Evolutionary conservation across 179 eudicot species (phyloP), one percentile per base, ranked within the genome.

Genomic region (Drosera spatulata): DNA sequence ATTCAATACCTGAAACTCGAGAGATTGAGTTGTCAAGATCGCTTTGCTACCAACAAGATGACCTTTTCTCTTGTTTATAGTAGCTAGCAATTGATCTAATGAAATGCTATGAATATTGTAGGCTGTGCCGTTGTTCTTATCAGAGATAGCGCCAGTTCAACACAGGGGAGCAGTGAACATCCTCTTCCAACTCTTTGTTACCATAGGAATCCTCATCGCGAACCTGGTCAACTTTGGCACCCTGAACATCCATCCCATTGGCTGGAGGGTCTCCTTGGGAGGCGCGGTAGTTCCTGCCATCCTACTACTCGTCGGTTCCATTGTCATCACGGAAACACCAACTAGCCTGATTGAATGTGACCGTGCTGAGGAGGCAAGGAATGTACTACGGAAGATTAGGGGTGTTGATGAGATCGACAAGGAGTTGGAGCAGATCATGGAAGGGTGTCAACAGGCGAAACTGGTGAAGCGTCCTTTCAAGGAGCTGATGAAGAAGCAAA

Each of bases 51-150:
- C 15, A 52, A 40, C 3, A 43, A 10, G 42, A 56, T 43, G 45
- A 4, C 13, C n/a, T 56, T 41, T 56, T 6, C 7, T 8, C 6
- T 39, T 11, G 46, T 22, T 22, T 22, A 22, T 22, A 41, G 9
- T 1, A 3, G 5, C 38, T 45, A 45, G 10, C 49, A 6, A 45
- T 45, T 45, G 49, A 10, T 6, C 10, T 10, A 10, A 6, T 45
- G 49, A 45, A 45, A 6, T 6, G 10, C 10, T 45, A 45, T 6
- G 8, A 45, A 45, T n/a, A 7, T 15, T 58, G 62, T 78, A 83
- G 89, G 77, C 90, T 0, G 90, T 86, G 3, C 95, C 95, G 1
- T 52, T 86, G 39, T 86, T 86, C 74, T 56, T 86, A 50, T 75
- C 95, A 2, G 90, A 86, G 64, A 69, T 84, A 4, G 90, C 90